A percentile compares a stretch with the other conserved stretches of the same genome.
Conservation (phyloP, 2,329 filamentous ascomycete genomes). For the Exophiala oligosperma region DNA sequence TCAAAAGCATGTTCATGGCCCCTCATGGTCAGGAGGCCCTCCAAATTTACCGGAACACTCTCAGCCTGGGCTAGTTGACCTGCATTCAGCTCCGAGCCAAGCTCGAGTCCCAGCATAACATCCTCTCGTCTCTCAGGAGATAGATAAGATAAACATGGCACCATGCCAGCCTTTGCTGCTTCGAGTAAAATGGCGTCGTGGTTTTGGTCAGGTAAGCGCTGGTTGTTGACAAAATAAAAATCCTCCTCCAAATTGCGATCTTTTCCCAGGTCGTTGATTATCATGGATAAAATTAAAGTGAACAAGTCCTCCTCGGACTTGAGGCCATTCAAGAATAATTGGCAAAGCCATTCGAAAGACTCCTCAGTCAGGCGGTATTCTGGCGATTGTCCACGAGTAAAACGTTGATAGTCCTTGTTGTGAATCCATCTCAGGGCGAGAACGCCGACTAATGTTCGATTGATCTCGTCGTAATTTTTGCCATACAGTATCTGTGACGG, state of each 20-base stretch:
- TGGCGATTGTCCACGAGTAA: slow-evolving; percentile 33
- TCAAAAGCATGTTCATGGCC: slow-evolving; percentile 34
- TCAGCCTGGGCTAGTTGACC: slow-evolving; percentile 43
- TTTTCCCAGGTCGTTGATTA: slow-evolving; percentile 43
- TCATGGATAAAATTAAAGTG: slow-evolving; percentile 36
- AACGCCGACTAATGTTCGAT: slow-evolving; percentile 41
- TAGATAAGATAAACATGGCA: slow-evolving; percentile 34
- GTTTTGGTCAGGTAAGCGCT: slow-evolving; percentile 23
- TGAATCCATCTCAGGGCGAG: slow-evolving; percentile 40
- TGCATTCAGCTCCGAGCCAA: slow-evolving; percentile 40
- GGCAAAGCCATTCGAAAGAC: slow-evolving; percentile 35
- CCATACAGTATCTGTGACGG: slow-evolving; percentile 35
- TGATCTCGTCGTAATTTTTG: slow-evolving; percentile 40
- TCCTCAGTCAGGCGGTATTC: slow-evolving; percentile 28
- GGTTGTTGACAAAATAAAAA: slow-evolving; percentile 15
- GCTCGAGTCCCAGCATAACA: slow-evolving; percentile 36
- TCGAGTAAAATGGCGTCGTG: slow-evolving; percentile 37
- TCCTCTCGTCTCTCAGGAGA: slow-evolving; percentile 23
- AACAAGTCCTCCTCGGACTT: slow-evolving; percentile 29
- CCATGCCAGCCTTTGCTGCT: slow-evolving; percentile 31
- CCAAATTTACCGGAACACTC: slow-evolving; percentile 35
- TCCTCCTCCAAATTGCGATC: slow-evolving; percentile 35
- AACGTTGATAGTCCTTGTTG: slow-evolving; percentile 36
- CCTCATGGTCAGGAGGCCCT: slow-evolving; percentile 30
- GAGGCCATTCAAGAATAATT: slow-evolving; percentile 28